These are phyloP conservation scores for Cordyceps farinosa DNA, from an alignment of 2,329 filamentous ascomycete species.

Conservation along the genomic window DNA sequence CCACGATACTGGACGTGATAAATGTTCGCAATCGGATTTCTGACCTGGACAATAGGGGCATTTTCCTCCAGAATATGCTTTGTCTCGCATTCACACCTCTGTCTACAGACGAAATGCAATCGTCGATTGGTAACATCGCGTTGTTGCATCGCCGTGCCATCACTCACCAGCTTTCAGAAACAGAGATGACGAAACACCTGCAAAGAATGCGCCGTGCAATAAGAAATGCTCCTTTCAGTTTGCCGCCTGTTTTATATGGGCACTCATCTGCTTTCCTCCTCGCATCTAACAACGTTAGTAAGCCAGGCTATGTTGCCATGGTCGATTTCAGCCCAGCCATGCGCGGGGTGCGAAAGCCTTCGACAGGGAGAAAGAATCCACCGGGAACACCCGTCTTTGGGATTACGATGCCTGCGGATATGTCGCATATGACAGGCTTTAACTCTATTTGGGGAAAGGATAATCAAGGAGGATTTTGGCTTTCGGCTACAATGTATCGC, in stretches of 20 bases:
- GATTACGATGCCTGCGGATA: background rate
- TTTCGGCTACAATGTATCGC: background rate
- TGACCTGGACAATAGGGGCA: background rate
- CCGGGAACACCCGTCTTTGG: constrained; percentile 2
- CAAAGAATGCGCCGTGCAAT: background rate
- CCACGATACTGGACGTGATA: background rate
- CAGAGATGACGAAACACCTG: background rate
- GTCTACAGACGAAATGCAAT: background rate
- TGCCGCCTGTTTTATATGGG: background rate
- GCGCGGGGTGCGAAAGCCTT: background rate
- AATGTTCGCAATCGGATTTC: background rate
- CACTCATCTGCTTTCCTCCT: background rate
- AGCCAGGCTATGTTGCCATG: background rate
- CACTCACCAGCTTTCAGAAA: background rate
- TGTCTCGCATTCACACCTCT: background rate
- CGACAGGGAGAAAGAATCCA: background rate
- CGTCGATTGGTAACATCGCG: background rate
- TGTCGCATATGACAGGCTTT: constrained; percentile 7
- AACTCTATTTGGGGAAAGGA: constrained; percentile 14
- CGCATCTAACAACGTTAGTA: background rate
- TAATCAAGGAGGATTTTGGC: constrained; percentile 9
- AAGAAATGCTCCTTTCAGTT: background rate
- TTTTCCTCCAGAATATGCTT: constrained; percentile 12
- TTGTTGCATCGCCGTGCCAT: constrained; percentile 2
- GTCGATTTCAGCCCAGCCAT: constrained; percentile 17